phyloP scores from a whole-genome alignment of 306 rosid genomes.

The Vigna angularis region DNA sequence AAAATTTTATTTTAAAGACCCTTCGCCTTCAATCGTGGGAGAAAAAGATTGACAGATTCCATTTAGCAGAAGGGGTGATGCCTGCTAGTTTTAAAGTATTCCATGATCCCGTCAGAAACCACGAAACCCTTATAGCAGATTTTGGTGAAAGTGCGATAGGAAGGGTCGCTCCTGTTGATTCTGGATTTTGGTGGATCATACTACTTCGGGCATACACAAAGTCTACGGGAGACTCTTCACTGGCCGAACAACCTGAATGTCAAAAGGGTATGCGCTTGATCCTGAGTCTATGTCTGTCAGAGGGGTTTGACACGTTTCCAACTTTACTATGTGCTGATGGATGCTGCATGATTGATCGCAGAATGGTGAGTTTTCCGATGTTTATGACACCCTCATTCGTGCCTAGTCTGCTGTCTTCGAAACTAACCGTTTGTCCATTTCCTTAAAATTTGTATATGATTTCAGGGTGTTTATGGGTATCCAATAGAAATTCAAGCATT shows the following conservation, averaged over 20 bases:
- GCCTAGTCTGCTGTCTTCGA: background rate
- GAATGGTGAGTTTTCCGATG: constrained; percentile 77
- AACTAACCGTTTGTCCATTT: constrained; percentile 16
- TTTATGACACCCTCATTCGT: constrained; percentile 13
- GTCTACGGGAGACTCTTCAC: constrained; percentile 83
- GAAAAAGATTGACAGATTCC: constrained; percentile 88
- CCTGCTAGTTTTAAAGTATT: constrained; percentile 96
- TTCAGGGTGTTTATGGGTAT: constrained; percentile 96
- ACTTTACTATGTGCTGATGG: constrained; percentile 96
- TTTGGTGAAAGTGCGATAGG: constrained; percentile 98
- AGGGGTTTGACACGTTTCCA: constrained; percentile 96
- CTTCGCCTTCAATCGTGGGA: constrained; percentile 95
- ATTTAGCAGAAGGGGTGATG: constrained; percentile 95
- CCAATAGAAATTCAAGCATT: constrained; percentile 96
- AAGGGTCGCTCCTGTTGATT: constrained; percentile 98
- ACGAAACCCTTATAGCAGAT: constrained; percentile 82
- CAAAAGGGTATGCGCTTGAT: constrained; percentile 97
- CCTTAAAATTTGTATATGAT: constrained; percentile 29
- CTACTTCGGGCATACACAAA: constrained; percentile 93
- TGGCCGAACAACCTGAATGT: constrained; percentile 89
- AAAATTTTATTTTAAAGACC: constrained; percentile 79
- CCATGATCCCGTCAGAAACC: constrained; percentile 76
- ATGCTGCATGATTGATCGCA: constrained; percentile 96
- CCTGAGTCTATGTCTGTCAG: constrained; percentile 86
- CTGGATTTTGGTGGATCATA: constrained; percentile 99